Evolutionary conservation across 495 filamentous ascomycete species (phyloP).

Genomic region (Rostrohypoxylon terebratum): DNA sequence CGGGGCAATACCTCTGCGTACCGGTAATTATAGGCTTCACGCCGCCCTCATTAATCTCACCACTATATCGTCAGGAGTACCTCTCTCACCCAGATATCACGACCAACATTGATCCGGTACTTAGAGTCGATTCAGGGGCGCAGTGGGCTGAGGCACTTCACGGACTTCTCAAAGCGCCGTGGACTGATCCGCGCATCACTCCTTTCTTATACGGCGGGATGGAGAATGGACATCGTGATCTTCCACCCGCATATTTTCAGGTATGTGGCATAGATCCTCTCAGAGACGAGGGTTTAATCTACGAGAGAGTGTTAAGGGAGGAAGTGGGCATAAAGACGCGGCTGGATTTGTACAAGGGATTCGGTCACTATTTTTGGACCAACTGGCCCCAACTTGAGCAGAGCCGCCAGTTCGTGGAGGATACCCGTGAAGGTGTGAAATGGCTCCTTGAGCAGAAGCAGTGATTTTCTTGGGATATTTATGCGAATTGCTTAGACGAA

Average conservation of each 20-base stretch:
- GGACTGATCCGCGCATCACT: slow-evolving; percentile 34
- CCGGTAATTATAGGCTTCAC: slow-evolving; percentile 48
- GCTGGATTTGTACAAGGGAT: slow-evolving; percentile 56
- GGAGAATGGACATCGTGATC: slow-evolving; percentile 36
- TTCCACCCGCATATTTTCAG: slow-evolving; percentile 54
- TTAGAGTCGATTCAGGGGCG: slow-evolving; percentile 11
- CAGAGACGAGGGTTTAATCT: slow-evolving; percentile 57
- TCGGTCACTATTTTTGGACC: slow-evolving; percentile 60
- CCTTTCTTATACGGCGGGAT: slow-evolving; percentile 36
- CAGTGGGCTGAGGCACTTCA: slow-evolving; percentile 10
- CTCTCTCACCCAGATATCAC: slow-evolving; percentile 41
- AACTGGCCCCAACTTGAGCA: slow-evolving; percentile 43
- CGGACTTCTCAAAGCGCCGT: slow-evolving; percentile 15
- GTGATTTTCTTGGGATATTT: not conserved
- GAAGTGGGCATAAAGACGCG: slow-evolving; percentile 50
- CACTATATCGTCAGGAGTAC: slow-evolving; percentile 39
- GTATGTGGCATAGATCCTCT: slow-evolving; percentile 56
- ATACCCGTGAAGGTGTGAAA: slow-evolving; percentile 38
- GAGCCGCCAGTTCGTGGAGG: slow-evolving; percentile 43
- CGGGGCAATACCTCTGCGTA: slow-evolving; percentile 59
- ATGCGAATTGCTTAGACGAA: not conserved
- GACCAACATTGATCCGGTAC: slow-evolving; percentile 36
- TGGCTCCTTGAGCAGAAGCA: slow-evolving; percentile 43
- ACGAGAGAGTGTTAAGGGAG: slow-evolving; percentile 55
- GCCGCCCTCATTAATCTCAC: slow-evolving; percentile 24